Percentiles rank a stretch among this genome's conserved stretches.
Evolutionary conservation across 768 basidiomycete species (phyloP).

Genomic region (Plicaturopsis crispa): DNA sequence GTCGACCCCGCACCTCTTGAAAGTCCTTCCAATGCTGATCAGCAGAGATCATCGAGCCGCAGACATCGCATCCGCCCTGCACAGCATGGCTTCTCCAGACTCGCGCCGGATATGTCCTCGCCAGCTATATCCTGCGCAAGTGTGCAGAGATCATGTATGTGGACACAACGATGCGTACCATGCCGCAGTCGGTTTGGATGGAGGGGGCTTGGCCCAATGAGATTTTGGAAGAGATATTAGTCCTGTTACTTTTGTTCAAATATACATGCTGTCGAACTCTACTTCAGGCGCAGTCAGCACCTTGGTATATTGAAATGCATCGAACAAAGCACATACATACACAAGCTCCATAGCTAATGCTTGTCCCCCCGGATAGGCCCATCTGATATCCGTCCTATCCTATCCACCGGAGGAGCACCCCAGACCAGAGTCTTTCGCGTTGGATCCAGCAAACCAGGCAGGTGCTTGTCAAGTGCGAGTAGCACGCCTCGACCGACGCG

Average conservation of each 20-base stretch:
- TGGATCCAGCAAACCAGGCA: constrained; percentile 53
- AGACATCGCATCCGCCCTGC: constrained; percentile 4
- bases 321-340: too few relatives aligned
- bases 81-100: constrained; percentile 52
- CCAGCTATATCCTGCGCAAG: constrained; percentile 29
- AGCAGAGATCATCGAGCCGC: not conserved
- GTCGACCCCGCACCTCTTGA: constrained; percentile 15
- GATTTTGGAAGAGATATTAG: too few relatives aligned
- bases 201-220: too few relatives aligned
- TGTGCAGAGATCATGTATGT: constrained; percentile 57
- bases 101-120: constrained; percentile 36
- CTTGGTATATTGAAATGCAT: not conserved
- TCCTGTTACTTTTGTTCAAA: not conserved
- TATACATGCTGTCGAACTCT: not conserved
- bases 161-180: constrained; percentile 6
- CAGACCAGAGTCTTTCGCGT: constrained; percentile 56
- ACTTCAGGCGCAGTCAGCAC: not conserved
- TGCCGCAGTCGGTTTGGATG: too few relatives aligned
- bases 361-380: not conserved
- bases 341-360: too few relatives aligned
- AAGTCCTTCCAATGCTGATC: not conserved
- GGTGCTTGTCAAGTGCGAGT: constrained; percentile 29
- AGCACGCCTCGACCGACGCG: constrained; percentile 36
- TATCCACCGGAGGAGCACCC: constrained; percentile 67
- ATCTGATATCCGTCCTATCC: constrained; percentile 40